Evolutionary conservation across 768 basidiomycete genomes (phyloP).

Genomic region (Suillus paluster): DNA sequence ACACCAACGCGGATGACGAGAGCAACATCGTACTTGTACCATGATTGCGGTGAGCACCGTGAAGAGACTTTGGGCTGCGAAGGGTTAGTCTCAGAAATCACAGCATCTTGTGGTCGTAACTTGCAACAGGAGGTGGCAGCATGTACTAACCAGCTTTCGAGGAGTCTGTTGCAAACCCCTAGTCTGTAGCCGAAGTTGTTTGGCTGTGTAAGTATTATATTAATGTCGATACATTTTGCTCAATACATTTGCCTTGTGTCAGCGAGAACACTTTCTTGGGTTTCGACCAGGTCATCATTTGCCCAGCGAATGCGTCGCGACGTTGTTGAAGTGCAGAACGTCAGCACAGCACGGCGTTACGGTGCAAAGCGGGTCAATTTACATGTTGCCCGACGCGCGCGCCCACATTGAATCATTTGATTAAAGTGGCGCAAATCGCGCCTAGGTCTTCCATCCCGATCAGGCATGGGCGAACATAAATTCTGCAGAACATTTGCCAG

Average conservation of each 20-base stretch:
- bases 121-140: not conserved
- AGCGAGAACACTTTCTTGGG: no score
- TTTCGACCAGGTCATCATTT: no score
- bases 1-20: not conserved
- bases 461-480: not conserved
- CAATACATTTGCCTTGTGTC: not conserved
- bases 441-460: not conserved
- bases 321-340: not conserved
- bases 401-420: not conserved
- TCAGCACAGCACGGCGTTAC: slow-evolving; percentile 3
- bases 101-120: not conserved
- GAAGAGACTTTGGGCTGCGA: not conserved
- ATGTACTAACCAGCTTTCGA: not conserved
- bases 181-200: not conserved
- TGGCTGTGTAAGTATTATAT: not conserved
- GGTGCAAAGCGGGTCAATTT: not conserved
- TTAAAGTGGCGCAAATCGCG: not conserved
- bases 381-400: slow-evolving; percentile 1
- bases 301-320: no score
- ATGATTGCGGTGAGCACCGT: not conserved
- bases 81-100: not conserved
- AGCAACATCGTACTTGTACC: not conserved
- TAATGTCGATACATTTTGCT: not conserved
- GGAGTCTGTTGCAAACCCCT: not conserved
- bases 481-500: not conserved